Evolutionary conservation across 495 filamentous ascomycete genomes (phyloP).

Genomic region (Sordaria brevicollis): DNA sequence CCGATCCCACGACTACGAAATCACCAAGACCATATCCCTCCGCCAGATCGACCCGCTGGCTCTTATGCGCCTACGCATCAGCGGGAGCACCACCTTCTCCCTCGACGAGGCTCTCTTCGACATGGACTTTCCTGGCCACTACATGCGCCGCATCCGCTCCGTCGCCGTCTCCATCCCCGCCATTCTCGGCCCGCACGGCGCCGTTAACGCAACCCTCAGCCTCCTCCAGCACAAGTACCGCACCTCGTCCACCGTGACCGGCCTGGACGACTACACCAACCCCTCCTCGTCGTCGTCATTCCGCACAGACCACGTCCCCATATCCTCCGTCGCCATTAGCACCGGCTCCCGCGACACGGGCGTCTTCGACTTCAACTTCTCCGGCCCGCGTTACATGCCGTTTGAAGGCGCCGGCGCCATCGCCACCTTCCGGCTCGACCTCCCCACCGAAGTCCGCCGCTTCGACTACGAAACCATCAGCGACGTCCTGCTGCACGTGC

Average conservation of each 20-base stretch:
- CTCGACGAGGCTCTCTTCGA: slow-evolving; percentile 30
- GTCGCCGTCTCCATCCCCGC: slow-evolving; percentile 14
- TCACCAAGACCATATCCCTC: slow-evolving; percentile 25
- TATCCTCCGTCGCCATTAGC: slow-evolving; percentile 18
- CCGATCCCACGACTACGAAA: slow-evolving; percentile 21
- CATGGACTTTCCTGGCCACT: slow-evolving; percentile 36
- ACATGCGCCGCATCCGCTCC: slow-evolving; percentile 23
- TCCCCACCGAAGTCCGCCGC: slow-evolving; percentile 9
- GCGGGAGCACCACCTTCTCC: slow-evolving; percentile 8
- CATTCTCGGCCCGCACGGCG: slow-evolving; percentile 17
- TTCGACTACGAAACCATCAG: slow-evolving; percentile 26
- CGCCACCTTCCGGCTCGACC: slow-evolving; percentile 16
- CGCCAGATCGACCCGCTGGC: slow-evolving; percentile 17
- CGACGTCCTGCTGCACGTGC: slow-evolving; percentile 24
- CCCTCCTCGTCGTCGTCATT: too few species aligned
- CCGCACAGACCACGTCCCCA: slow-evolving; percentile 10
- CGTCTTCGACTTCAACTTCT: slow-evolving; percentile 18
- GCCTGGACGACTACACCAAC: slow-evolving; percentile 1
- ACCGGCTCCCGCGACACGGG: slow-evolving; percentile 18
- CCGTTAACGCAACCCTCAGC: slow-evolving; percentile 18
- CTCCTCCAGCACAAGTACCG: background rate
- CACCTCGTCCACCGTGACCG: background rate
- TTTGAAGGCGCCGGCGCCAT: slow-evolving; percentile 32
- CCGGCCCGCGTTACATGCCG: slow-evolving; percentile 22
- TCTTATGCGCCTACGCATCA: slow-evolving; percentile 16